A percentile compares a stretch with the other conserved stretches of the same genome.
phyloP scores from a whole-genome alignment of 495 filamentous ascomycete genomes.

The Penicillium desertorum region DNA sequence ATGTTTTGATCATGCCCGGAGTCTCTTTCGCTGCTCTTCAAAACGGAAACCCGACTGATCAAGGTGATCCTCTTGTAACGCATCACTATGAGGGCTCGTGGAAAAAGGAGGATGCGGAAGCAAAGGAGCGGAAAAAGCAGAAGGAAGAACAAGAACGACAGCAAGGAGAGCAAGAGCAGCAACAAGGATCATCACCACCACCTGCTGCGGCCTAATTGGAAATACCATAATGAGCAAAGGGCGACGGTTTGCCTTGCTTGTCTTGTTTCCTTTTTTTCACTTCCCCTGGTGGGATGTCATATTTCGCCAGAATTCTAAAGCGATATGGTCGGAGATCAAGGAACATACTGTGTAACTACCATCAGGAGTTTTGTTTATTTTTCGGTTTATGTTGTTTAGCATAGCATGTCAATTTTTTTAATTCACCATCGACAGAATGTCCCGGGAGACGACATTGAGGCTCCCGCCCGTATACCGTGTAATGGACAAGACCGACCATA shows the following conservation, averaged over 20 bases:
- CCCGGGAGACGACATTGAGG: neutral
- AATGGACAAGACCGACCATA: neutral
- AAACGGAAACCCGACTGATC: slow-evolving; percentile 28
- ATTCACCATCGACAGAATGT: neutral
- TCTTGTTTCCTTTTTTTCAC: neutral
- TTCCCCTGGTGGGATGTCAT: neutral
- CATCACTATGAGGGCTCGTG: slow-evolving; percentile 39
- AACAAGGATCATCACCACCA: neutral
- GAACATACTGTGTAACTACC: neutral
- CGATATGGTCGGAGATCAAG: neutral
- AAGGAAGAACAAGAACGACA: slow-evolving; percentile 4
- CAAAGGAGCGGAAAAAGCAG: slow-evolving; percentile 21
- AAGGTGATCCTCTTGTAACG: slow-evolving; percentile 30
- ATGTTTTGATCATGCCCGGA: slow-evolving; percentile 44
- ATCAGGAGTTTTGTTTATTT: neutral
- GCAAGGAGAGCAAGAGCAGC: neutral
- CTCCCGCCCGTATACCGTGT: neutral
- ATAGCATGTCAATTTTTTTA: neutral
- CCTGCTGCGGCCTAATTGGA: neutral
- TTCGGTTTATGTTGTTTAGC: neutral
- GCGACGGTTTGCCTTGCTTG: neutral
- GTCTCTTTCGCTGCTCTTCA: slow-evolving; percentile 40
- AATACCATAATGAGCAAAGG: neutral
- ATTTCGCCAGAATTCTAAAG: neutral
- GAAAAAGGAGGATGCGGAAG: slow-evolving; percentile 27